Base-by-base conservation (phyloP, 2,329 filamentous ascomycete species). In the Cordyceps cicadae region DNA sequence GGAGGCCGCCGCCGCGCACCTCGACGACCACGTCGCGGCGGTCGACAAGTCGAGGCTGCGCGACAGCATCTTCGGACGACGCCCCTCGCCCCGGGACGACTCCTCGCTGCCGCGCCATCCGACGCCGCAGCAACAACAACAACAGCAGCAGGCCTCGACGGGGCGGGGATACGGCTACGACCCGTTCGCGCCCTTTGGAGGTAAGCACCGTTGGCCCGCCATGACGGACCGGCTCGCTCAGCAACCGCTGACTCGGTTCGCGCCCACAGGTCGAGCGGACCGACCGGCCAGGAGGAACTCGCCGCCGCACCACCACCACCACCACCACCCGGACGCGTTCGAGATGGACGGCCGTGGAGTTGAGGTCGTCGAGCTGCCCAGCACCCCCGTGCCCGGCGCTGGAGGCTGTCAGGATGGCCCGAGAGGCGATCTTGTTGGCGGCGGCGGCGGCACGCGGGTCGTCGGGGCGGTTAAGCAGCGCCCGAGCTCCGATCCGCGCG, bases 131-230 rank as follows among this genome's bases (percentile, higher is more conserved):
- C 41, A 60, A n/a, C 29, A 29, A 6, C 29, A 41, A 12, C 41
- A 60, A n/a, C 24, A 24, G 3, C 24, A 24, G 3, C 24, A 24
- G 24, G 58, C 43, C 5, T 39, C 57, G 5, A 17, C 3, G 29
- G 29, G 29, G 29, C 41, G n/a, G 12, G 51, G 58, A 8, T 60
- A 60, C 43, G 51, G 58, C 9, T 55, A 60, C 49, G 75, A 77
- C 56, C 71, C 76, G 2, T 78, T 79, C 66, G 75, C 74, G 1
- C 71, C 75, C 12, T 79, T 78, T 69, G 76, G 77, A 71, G 77
- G 78, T 79, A 66, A 70, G 63, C 39, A 43, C 3, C 39, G 6
- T 15, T 15, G 15, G 39, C 39, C 6, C 15, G 15, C 39, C 15
- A 43, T 43, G 12, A 43, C 39, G 39, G 39, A 29, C 8, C 17